Conservation (phyloP, 768 basidiomycete species). For the Phanerochaete sordida region DNA sequence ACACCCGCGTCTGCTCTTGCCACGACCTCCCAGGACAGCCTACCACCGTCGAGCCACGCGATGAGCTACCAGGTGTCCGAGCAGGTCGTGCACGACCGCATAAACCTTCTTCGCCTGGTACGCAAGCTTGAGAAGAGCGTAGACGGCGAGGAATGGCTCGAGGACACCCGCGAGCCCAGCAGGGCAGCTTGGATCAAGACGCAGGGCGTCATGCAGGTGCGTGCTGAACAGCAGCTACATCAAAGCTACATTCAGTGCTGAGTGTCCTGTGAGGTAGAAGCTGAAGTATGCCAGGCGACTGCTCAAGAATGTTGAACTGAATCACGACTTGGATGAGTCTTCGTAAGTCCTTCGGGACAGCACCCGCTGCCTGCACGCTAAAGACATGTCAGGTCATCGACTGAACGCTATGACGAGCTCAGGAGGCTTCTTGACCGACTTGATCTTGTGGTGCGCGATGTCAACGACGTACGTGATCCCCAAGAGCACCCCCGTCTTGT, state of each 20-base stretch:
- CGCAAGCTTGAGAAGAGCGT: constrained; percentile 56
- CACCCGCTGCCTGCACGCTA: not conserved
- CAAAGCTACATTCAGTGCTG: not conserved
- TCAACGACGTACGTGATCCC: constrained; percentile 44
- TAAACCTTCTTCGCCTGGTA: constrained; percentile 63
- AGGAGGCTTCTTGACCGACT: constrained; percentile 50
- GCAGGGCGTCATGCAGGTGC: constrained; percentile 54
- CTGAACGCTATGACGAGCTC: constrained; percentile 36
- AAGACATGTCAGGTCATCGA: not conserved
- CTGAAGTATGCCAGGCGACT: constrained; percentile 56
- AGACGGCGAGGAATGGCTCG: constrained; percentile 32
- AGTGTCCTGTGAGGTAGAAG: constrained; percentile 22
- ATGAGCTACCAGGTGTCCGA: constrained; percentile 13
- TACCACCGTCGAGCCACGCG: not conserved
- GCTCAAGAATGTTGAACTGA: constrained; percentile 54
- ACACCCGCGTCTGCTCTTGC: not conserved
- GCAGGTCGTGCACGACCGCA: constrained; percentile 49
- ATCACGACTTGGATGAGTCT: constrained; percentile 31
- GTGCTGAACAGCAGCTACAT: constrained; percentile 10
- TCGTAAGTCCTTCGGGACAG: not conserved
- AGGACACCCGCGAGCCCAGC: constrained; percentile 15
- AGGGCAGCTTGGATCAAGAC: constrained; percentile 50
- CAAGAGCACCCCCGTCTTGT: not conserved
- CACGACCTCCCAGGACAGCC: not conserved
- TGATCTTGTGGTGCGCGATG: constrained; percentile 47